Conservation (phyloP, 2,329 filamentous ascomycete species). For the Huntiella moniliformis region DNA sequence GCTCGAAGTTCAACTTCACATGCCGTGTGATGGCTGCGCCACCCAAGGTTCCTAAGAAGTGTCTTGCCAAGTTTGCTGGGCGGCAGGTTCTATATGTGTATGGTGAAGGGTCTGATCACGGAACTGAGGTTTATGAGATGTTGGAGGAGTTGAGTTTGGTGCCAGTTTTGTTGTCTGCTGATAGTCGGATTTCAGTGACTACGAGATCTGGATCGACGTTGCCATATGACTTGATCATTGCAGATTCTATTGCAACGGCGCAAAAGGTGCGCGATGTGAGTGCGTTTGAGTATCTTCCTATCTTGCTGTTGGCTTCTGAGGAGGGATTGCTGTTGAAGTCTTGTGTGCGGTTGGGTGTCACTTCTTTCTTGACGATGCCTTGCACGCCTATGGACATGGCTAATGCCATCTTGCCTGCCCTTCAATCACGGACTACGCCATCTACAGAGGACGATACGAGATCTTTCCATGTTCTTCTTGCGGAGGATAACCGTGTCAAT, state of each 20-base stretch:
- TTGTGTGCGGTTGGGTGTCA: constrained; percentile 83
- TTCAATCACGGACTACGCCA: constrained; percentile 83
- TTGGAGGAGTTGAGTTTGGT: constrained; percentile 60
- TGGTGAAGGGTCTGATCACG: constrained; percentile 63
- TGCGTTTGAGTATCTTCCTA: constrained; percentile 93
- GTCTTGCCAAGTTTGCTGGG: constrained; percentile 73
- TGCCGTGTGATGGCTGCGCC: constrained; percentile 74
- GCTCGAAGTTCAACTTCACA: constrained; percentile 92
- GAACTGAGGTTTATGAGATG: constrained; percentile 59
- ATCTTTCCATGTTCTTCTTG: constrained; percentile 85
- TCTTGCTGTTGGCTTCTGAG: constrained; percentile 74
- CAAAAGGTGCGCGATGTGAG: constrained; percentile 67
- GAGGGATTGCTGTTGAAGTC: constrained; percentile 88
- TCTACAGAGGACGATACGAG: constrained; percentile 84
- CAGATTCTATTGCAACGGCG: constrained; percentile 87
- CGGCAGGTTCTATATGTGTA: constrained; percentile 91
- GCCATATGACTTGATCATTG: constrained; percentile 85
- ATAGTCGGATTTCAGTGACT: constrained; percentile 40
- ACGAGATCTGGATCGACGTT: constrained; percentile 37
- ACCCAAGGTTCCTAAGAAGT: constrained; percentile 58
- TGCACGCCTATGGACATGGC: constrained; percentile 86
- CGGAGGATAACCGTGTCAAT: constrained; percentile 95
- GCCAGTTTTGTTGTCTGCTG: constrained; percentile 70
- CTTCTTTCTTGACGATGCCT: constrained; percentile 97
- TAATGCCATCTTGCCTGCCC: constrained; percentile 86